A percentile compares a stretch with the other conserved stretches of the same genome.
Conservation (phyloP, 352 stramenopile genomes). For the Phytophthora foliorum region DNA sequence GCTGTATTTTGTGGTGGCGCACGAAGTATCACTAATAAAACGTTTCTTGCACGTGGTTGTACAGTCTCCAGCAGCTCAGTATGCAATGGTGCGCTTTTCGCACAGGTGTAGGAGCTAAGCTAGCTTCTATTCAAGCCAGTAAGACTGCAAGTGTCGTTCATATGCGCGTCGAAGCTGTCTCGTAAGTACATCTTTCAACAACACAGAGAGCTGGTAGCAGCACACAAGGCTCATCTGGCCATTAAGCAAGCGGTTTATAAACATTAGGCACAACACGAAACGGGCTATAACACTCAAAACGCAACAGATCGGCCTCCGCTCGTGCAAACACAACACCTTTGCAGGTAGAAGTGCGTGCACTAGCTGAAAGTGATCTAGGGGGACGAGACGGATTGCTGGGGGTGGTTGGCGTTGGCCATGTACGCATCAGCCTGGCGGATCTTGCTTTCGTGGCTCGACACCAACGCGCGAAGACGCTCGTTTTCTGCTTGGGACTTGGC, state of each 20-base stretch:
- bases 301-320: constrained; percentile 1
- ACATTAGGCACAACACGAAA: constrained; percentile 32
- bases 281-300: constrained; percentile 35
- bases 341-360: not conserved
- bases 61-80: constrained; percentile 43
- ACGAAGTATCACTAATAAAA: not conserved
- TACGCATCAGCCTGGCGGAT: constrained; percentile 53
- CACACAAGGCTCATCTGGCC: constrained; percentile 10
- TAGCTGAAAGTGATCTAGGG: constrained; percentile 4
- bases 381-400: constrained; percentile 15
- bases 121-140: constrained; percentile 23
- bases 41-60: not conserved
- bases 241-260: constrained; percentile 28
- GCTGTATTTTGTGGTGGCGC: not conserved
- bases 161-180: not conserved
- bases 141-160: constrained; percentile 5
- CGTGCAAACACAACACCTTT: not conserved
- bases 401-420: constrained; percentile 21
- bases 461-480: constrained; percentile 47
- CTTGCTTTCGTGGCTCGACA: constrained; percentile 51
- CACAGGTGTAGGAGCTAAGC: constrained; percentile 35
- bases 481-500: constrained; percentile 51
- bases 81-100: constrained; percentile 46
- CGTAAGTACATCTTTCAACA: no score
- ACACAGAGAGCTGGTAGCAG: not conserved